phyloP scores from a whole-genome alignment of 306 rosid genomes.

The Medicago ruthenica region DNA sequence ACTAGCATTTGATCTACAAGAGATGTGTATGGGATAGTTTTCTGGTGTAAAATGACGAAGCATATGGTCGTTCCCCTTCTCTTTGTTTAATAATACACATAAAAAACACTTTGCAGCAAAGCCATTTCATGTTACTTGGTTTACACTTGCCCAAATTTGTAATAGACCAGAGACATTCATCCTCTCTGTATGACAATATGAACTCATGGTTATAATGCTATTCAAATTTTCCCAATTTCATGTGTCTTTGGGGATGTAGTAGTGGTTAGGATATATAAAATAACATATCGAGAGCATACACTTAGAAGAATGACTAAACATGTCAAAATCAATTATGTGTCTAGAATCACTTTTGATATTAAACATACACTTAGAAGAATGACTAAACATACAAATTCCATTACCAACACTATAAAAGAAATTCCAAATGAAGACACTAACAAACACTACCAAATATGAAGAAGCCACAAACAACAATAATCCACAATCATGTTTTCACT shows the following conservation, averaged over 20 bases:
- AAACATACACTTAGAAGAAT: too few relatives aligned
- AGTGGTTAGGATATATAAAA: too few relatives aligned
- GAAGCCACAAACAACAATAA: too few relatives aligned
- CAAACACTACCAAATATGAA: background rate
- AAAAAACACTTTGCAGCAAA: background rate
- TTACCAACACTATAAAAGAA: background rate
- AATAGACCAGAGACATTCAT: background rate
- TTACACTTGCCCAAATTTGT: background rate
- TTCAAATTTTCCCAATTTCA: too few relatives aligned
- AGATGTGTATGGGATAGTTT: background rate
- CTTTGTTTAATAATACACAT: background rate
- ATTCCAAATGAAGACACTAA: background rate
- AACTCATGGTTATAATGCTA: too few relatives aligned
- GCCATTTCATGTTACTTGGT: background rate
- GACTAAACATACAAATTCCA: slow-evolving; percentile 5
- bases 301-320: too few relatives aligned
- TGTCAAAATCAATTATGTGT: too few relatives aligned
- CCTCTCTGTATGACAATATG: too few relatives aligned
- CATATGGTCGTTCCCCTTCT: too few relatives aligned
- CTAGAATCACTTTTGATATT: too few relatives aligned
- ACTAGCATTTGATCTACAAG: background rate
- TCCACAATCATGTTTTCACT: background rate
- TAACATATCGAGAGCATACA: too few relatives aligned
- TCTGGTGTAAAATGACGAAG: background rate
- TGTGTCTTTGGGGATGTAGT: too few relatives aligned